Base-by-base conservation (phyloP, 306 rosid species). In the Acacia crassicarpa region DNA sequence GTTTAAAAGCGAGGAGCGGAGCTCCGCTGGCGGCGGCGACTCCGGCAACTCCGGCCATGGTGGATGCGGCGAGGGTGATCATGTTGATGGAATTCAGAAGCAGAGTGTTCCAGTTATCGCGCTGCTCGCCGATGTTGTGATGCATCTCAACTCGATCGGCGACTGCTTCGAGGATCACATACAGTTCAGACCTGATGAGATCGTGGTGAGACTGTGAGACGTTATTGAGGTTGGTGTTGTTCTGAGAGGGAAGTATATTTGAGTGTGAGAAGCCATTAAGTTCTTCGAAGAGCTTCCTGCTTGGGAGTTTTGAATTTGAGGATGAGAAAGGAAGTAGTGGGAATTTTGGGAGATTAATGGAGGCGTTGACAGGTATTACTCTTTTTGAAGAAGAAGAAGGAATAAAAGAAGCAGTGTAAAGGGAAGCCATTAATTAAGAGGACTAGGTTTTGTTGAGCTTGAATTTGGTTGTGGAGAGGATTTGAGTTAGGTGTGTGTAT, bases 61-160 rank as follows among this genome's bases (percentile, higher is more conserved):
- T 72, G 13, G 98, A 3, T 1, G 97, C 98, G 0, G 97, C 81
- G 72, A 93, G 97, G 51, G 93, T 93, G 40, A 95, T 84, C 93
- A 90, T 87, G 81, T 95, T 95, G 85, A 90, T 88, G 80, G 97
- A 93, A 85, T 90, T 91, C 0, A 95, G 48, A 0, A 93, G 80
- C 41, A 93, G 98, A 5, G 87, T 81, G 82, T 95, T 91, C 98
- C 97, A 95, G 78, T 95, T 93, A 40, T 90, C 73, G 0, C 98
- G 92, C 44, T 91, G 97, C 11, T 87, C 77, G 5, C 89, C 89
- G 0, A 95, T 25, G 88, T 93, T 95, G 77, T 59, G 84, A 61
- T 95, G 98, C 95, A 93, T 91, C 75, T 91, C 95, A 0, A 91
- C 86, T 32, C 98, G 87, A 40, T 95, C 95, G 0, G 89, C 84